Percentiles rank a stretch among this genome's conserved stretches.
phyloP scores from a whole-genome alignment of 176 grass and related monocot genomes.

The Pontederia paniculata region DNA sequence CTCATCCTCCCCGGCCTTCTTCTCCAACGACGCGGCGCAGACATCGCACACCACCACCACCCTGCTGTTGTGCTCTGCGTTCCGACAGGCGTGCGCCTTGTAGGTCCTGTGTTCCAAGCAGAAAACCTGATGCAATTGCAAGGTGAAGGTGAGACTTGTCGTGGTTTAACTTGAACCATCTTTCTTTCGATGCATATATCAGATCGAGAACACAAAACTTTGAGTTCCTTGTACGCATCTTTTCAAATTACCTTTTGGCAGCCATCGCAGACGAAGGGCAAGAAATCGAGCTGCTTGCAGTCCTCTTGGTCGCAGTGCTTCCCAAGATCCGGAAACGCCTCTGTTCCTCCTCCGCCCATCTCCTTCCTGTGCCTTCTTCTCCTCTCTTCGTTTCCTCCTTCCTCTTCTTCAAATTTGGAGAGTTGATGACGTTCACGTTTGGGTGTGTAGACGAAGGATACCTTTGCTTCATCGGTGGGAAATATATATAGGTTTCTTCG shows the following conservation, averaged over 20 bases:
- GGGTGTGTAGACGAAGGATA: no score
- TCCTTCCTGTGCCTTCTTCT: slow-evolving; percentile 2
- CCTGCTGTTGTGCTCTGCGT: slow-evolving; percentile 39
- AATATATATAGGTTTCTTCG: no score
- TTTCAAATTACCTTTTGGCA: slow-evolving; percentile 38
- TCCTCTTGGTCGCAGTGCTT: slow-evolving; percentile 51
- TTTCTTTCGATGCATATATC: background rate
- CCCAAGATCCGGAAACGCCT: slow-evolving; percentile 61
- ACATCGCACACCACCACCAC: slow-evolving; percentile 51
- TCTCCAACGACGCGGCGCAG: slow-evolving; percentile 59
- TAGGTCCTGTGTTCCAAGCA: slow-evolving; percentile 60
- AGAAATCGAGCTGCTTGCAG: slow-evolving; percentile 80
- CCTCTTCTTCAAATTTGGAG: no score
- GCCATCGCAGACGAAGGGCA: slow-evolving; percentile 70
- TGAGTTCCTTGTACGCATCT: no score
- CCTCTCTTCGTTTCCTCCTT: background rate
- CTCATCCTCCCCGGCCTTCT: slow-evolving; percentile 18
- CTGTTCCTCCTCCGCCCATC: slow-evolving; percentile 53
- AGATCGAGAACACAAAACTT: background rate
- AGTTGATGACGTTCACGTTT: no score
- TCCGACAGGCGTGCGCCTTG: slow-evolving; percentile 43
- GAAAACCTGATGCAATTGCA: slow-evolving; percentile 23
- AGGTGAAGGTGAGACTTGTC: no score
- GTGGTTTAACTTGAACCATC: background rate
- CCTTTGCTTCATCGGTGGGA: no score